Evolutionary conservation across 139 green algal genomes (phyloP).

Genomic region (Choricystis sp.): DNA sequence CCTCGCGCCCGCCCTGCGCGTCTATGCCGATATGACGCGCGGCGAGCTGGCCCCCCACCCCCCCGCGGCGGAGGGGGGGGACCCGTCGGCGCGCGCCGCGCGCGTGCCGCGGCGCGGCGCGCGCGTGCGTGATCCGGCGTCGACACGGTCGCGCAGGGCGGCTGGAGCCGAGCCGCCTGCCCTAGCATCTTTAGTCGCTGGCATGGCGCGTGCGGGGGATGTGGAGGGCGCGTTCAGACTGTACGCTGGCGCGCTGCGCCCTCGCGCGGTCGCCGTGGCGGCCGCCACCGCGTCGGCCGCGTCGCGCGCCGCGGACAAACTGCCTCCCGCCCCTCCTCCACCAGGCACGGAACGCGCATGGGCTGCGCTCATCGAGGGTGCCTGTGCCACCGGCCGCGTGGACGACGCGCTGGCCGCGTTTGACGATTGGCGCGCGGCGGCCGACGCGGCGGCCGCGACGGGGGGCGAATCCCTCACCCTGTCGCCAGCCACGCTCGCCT

Average conservation of each 20-base stretch:
- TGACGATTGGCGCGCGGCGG: conserved; percentile 20
- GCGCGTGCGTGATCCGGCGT: background rate
- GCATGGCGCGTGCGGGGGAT: conserved; percentile 1
- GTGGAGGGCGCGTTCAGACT: conserved; percentile 5
- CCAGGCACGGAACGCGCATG: conserved; percentile 7
- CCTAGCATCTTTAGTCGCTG: conserved; percentile 8
- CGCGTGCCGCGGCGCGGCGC: too few species aligned
- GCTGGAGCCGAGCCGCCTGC: conserved; percentile 1
- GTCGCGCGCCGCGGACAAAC: background rate
- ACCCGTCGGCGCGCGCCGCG: too few species aligned
- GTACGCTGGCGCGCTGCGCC: background rate
- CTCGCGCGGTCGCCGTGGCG: background rate
- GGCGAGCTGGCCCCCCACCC: background rate
- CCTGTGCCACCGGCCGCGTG: conserved; percentile 3
- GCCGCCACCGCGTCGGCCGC: background rate
- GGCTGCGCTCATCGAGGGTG: conserved; percentile 11
- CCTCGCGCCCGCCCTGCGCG: conserved; percentile 8
- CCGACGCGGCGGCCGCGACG: background rate
- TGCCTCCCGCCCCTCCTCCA: background rate
- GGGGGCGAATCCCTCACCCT: background rate
- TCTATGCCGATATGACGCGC: conserved; percentile 9
- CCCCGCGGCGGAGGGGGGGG: background rate
- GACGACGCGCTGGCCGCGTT: conserved; percentile 14
- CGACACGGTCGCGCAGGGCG: background rate
- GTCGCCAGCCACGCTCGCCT: background rate